Evolutionary conservation across 306 rosid species (phyloP).

Genomic region (Fragaria nilgerrensis): DNA sequence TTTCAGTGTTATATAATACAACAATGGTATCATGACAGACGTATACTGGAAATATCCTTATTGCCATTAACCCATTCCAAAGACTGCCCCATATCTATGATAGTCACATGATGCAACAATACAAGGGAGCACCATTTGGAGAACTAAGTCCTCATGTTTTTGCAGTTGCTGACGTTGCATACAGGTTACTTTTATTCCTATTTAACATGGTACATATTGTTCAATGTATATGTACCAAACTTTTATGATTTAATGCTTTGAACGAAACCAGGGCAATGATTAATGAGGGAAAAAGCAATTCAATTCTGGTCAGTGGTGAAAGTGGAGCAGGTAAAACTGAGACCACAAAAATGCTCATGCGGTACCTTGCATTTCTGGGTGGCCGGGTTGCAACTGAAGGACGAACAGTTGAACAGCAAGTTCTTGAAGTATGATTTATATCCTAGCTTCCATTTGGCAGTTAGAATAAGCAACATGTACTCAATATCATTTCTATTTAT

Average conservation of each 20-base stretch:
- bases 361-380: constrained; percentile 92
- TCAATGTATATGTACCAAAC: constrained; percentile 21
- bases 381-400: constrained; percentile 96
- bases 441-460: constrained; percentile 23
- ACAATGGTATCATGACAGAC: constrained; percentile 53
- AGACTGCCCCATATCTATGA: constrained; percentile 88
- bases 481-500: background rate
- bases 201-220: constrained; percentile 13
- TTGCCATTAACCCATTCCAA: constrained; percentile 99
- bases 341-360: constrained; percentile 99
- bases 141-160: constrained; percentile 96
- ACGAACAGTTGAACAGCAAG: constrained; percentile 97
- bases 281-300: constrained; percentile 85
- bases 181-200: constrained; percentile 56
- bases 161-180: constrained; percentile 99
- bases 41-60: constrained; percentile 93
- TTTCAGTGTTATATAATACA: background rate
- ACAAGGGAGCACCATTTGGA: constrained; percentile 97
- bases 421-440: constrained; percentile 76
- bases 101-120: constrained; percentile 97
- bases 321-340: constrained; percentile 99
- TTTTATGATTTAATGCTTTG: constrained; percentile 14
- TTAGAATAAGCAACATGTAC: constrained; percentile 13
- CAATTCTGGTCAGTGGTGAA: constrained; percentile 98
- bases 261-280: constrained; percentile 80